Percentiles rank a stretch among this genome's conserved stretches.
These are phyloP conservation scores for Suzukiozyma palmioleophila DNA, from an alignment of 1,139 yeast species.

Conservation along the genomic window DNA sequence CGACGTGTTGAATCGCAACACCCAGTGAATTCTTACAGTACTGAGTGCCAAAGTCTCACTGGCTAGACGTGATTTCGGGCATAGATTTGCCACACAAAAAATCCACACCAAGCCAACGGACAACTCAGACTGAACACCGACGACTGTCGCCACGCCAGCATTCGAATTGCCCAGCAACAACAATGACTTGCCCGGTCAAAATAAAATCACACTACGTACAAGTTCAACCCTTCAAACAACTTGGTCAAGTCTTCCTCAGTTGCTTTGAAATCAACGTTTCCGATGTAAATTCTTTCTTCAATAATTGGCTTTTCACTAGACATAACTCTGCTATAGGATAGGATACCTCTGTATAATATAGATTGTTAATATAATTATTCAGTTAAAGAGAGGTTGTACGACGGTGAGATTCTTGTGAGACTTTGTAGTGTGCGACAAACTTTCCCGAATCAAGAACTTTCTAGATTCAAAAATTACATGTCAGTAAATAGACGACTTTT, in stretches of 20 bases:
- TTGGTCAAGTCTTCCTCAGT: conserved; percentile 49
- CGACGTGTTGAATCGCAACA: too few relatives aligned
- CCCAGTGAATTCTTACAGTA: too few relatives aligned
- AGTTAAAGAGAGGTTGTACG: neutral
- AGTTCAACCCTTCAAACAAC: conserved; percentile 35
- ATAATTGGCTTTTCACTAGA: conserved; percentile 27
- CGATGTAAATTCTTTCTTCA: conserved; percentile 46
- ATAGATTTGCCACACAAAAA: too few relatives aligned
- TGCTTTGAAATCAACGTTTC: conserved; percentile 49
- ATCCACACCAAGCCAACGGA: neutral
- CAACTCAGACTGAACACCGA: neutral
- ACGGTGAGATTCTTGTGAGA: too few relatives aligned
- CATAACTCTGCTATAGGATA: conserved; percentile 9
- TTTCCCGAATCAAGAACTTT: too few relatives aligned
- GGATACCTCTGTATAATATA: neutral
- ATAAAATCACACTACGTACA: conserved; percentile 20
- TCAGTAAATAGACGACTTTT: too few relatives aligned
- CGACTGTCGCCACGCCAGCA: neutral
- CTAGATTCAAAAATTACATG: too few relatives aligned
- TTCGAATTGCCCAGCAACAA: neutral
- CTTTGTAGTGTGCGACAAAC: too few relatives aligned
- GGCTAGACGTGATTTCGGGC: too few relatives aligned
- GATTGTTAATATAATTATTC: neutral
- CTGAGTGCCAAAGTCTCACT: too few relatives aligned
- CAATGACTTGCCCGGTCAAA: neutral